Evolutionary conservation across 2,329 filamentous ascomycete genomes (phyloP).

Genomic region (Paecilomyces fulvus): DNA sequence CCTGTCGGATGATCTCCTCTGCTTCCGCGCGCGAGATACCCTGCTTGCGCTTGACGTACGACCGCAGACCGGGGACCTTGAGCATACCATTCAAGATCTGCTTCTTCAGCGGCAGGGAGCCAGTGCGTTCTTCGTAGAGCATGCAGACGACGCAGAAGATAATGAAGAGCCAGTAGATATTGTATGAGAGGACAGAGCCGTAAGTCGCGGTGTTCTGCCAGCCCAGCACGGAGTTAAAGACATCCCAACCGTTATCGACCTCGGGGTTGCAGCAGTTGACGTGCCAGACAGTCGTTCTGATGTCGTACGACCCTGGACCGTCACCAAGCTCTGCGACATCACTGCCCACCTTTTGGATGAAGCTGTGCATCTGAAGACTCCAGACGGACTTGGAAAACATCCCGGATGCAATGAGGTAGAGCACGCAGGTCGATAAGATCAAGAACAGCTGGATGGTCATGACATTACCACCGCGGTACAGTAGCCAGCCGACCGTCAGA

Average conservation of each 20-base stretch:
- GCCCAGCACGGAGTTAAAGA: slow-evolving; percentile 77
- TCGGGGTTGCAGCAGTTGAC: slow-evolving; percentile 74
- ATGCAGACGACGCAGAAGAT: slow-evolving; percentile 32
- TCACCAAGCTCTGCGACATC: slow-evolving; percentile 33
- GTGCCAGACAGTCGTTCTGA: slow-evolving; percentile 70
- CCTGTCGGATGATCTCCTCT: slow-evolving; percentile 10
- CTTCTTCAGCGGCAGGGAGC: slow-evolving; percentile 10
- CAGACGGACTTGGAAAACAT: slow-evolving; percentile 71
- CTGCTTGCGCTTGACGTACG: slow-evolving; percentile 11
- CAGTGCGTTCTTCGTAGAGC: background rate
- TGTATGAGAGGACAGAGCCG: slow-evolving; percentile 78
- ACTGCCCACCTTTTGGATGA: slow-evolving; percentile 44
- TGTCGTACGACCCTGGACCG: slow-evolving; percentile 72
- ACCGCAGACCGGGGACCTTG: slow-evolving; percentile 14
- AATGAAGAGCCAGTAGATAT: slow-evolving; percentile 71
- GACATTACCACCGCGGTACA: slow-evolving; percentile 50
- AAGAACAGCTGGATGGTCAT: slow-evolving; percentile 67
- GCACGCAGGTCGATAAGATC: slow-evolving; percentile 70
- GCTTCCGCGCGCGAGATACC: slow-evolving; percentile 5
- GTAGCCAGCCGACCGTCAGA: slow-evolving; percentile 54
- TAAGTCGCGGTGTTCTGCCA: slow-evolving; percentile 87
- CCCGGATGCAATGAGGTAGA: slow-evolving; percentile 77
- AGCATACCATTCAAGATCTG: slow-evolving; percentile 8
- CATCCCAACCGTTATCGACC: slow-evolving; percentile 68
- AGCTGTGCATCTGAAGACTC: slow-evolving; percentile 61